A percentile compares a stretch with the other conserved stretches of the same genome.
Conservation (phyloP, 768 basidiomycete species). For the Rickenella mellea region DNA sequence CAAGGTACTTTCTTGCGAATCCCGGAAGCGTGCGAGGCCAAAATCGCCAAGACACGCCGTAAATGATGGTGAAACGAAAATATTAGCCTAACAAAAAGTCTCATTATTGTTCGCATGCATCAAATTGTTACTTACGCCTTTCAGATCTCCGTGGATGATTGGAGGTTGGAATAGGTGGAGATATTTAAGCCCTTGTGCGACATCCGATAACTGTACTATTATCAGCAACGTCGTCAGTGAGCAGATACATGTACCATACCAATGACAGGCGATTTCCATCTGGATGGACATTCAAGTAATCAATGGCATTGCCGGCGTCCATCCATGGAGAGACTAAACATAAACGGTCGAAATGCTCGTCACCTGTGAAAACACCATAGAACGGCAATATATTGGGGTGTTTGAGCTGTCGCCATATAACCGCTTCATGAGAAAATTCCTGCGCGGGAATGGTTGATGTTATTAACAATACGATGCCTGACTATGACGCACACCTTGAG, state of each 20-base stretch:
- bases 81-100: slow-evolving; percentile 13
- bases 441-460: neutral
- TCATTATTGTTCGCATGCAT: too few relatives aligned
- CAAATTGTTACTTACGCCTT: neutral
- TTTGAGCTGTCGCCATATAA: slow-evolving; percentile 12
- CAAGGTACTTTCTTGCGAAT: slow-evolving; percentile 1
- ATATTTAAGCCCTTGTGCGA: neutral
- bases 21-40: slow-evolving; percentile 9
- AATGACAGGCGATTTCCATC: too few relatives aligned
- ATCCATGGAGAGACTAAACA: slow-evolving; percentile 7
- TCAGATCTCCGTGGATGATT: neutral
- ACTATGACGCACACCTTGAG: too few relatives aligned
- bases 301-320: slow-evolving; percentile 8
- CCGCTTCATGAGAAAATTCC: slow-evolving; percentile 10
- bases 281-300: slow-evolving; percentile 5
- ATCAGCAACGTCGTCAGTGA: too few relatives aligned
- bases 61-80: slow-evolving; percentile 7
- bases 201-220: too few relatives aligned
- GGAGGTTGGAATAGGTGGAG: neutral
- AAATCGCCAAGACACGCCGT: slow-evolving; percentile 12
- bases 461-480: neutral
- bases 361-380: slow-evolving; percentile 6
- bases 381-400: slow-evolving; percentile 15
- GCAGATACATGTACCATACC: too few relatives aligned
- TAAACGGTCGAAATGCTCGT: neutral